Conservation (phyloP, 208 protist genomes). For the Trypanosoma grayi region DNA sequence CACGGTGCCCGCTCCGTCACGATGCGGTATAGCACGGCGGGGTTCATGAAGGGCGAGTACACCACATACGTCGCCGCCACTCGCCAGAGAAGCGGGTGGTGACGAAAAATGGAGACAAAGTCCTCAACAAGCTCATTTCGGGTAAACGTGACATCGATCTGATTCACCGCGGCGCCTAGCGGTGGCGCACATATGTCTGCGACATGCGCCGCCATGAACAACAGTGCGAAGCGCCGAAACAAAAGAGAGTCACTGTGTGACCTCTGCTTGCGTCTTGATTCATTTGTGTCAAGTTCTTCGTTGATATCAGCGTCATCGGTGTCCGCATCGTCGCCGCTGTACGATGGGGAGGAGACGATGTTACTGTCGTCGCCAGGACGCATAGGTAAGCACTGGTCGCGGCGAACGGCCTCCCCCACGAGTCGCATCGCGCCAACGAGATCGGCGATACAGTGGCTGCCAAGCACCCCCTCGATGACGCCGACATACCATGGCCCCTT, state of each 20-base stretch:
- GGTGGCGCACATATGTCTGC: constrained; percentile 70
- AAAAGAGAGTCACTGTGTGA: background rate
- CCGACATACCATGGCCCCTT: constrained; percentile 47
- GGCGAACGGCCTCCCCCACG: constrained; percentile 22
- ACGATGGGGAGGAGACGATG: constrained; percentile 7
- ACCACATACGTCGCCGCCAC: constrained; percentile 56
- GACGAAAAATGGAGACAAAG: constrained; percentile 52
- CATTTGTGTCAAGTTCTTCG: background rate
- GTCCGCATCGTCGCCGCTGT: constrained; percentile 2
- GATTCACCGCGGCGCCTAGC: constrained; percentile 22
- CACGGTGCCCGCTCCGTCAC: constrained; percentile 24
- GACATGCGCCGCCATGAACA: constrained; percentile 75
- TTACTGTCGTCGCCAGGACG: constrained; percentile 15
- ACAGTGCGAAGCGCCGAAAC: constrained; percentile 43
- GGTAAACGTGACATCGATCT: constrained; percentile 51
- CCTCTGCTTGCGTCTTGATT: background rate
- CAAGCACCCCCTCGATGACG: constrained; percentile 36
- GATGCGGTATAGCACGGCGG: constrained; percentile 39
- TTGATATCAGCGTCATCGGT: constrained; percentile 7
- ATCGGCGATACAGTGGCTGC: constrained; percentile 31
- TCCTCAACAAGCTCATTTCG: constrained; percentile 53
- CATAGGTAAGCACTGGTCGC: constrained; percentile 10
- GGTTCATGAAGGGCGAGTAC: constrained; percentile 74
- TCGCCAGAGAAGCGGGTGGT: constrained; percentile 49
- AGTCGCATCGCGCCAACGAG: constrained; percentile 46